phyloP scores from a whole-genome alignment of 2,329 filamentous ascomycete species.

The Pleoardoris graminearum region DNA sequence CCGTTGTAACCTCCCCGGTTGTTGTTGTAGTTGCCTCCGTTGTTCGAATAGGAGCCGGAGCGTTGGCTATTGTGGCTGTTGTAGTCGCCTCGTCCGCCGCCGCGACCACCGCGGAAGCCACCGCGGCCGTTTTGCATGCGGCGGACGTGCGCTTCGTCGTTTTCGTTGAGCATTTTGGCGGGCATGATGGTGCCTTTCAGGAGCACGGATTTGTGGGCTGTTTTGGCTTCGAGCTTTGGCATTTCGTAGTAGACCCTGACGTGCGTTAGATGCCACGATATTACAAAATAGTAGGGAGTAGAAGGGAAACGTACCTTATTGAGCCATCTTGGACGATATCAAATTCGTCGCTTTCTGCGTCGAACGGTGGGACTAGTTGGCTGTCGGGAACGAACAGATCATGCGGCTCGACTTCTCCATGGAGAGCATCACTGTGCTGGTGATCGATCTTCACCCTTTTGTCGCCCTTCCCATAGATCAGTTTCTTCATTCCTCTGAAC shows the following conservation, averaged over 20 bases:
- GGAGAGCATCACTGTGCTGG: constrained; percentile 73
- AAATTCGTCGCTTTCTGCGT: constrained; percentile 55
- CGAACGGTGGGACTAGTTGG: constrained; percentile 75
- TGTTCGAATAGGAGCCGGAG: constrained; percentile 19
- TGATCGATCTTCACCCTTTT: constrained; percentile 72
- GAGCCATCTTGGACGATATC: constrained; percentile 63
- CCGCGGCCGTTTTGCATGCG: constrained; percentile 70
- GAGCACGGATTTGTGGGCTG: constrained; percentile 91
- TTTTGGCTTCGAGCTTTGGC: constrained; percentile 62
- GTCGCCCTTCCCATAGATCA: constrained; percentile 83
- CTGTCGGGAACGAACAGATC: constrained; percentile 83
- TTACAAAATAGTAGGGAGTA: neutral
- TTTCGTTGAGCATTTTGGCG: constrained; percentile 67
- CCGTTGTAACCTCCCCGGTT: constrained; percentile 29
- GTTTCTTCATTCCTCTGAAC: constrained; percentile 80
- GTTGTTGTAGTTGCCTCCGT: constrained; percentile 14
- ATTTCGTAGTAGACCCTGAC: constrained; percentile 82
- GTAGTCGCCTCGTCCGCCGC: constrained; percentile 40
- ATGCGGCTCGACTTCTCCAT: constrained; percentile 80
- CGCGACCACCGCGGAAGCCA: constrained; percentile 63
- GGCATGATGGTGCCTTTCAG: constrained; percentile 79
- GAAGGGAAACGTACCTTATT: constrained; percentile 65
- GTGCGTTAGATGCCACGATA: constrained; percentile 32
- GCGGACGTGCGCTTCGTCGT: constrained; percentile 68
- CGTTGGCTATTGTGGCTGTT: constrained; percentile 20